Conservation (phyloP, 768 basidiomycete genomes). For the Sporobolomyces phaffii region DNA sequence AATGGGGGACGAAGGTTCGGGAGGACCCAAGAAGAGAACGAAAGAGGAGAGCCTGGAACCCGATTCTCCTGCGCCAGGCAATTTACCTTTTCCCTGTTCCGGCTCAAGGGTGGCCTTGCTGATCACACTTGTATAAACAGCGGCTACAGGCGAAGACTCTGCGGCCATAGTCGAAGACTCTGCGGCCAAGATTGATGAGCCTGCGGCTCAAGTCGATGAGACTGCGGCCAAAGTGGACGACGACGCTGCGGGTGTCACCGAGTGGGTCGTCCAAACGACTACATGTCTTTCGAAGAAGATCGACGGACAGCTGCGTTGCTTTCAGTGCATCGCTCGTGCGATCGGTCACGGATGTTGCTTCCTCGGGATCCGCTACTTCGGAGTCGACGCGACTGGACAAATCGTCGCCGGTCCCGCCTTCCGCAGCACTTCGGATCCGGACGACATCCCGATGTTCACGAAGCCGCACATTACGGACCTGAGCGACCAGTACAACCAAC, state of each 20-base stretch:
- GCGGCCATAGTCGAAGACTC: too few species aligned
- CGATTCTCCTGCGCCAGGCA: not conserved
- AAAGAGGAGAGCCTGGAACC: conserved; percentile 5
- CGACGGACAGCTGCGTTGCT: conserved; percentile 27
- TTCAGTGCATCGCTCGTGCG: conserved; percentile 28
- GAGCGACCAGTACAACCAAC: conserved; percentile 4
- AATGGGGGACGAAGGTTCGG: not conserved
- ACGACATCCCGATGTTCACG: conserved; percentile 14
- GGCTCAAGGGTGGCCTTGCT: too few species aligned
- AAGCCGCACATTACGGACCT: conserved; percentile 12
- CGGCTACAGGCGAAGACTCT: too few species aligned
- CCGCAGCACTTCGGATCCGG: not conserved
- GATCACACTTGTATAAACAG: too few species aligned
- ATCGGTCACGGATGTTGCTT: conserved; percentile 29
- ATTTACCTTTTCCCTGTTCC: too few species aligned
- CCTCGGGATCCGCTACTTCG: conserved; percentile 28
- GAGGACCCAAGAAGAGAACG: not conserved
- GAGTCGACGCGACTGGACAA: conserved; percentile 10
- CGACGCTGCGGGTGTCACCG: too few species aligned
- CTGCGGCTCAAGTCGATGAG: too few species aligned
- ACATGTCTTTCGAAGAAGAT: conserved; percentile 34
- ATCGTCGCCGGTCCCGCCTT: conserved; percentile 15
- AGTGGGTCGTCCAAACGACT: conserved; percentile 9
- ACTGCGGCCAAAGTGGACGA: too few species aligned
- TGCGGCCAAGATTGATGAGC: too few species aligned